Evolutionary conservation across 495 filamentous ascomycete genomes (phyloP), one percentile per base, ranked within the genome.

Genomic region (Alectoria sarmentosa): DNA sequence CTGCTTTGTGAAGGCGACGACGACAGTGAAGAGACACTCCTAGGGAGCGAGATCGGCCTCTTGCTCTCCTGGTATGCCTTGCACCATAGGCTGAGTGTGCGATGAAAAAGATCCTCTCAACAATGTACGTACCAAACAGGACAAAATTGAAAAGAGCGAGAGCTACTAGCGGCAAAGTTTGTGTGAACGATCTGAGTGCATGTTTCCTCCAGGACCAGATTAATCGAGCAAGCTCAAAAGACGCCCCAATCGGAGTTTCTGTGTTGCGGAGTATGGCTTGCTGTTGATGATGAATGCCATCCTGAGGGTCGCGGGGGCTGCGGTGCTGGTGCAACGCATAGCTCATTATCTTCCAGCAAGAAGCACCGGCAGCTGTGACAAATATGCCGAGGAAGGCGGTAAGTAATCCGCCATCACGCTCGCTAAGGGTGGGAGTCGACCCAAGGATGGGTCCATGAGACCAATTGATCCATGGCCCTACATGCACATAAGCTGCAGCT

Each of bases 401-500:
- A 14, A 81, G 66, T 39, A 80, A 57, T 17, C 65, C 74, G 15
- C 72, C 77, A 65, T 76, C 52, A 2, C 61, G 58, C 61, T 68
- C 58, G 11, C 66, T 70, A 4, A 80, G 61, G 14, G 78, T 81
- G 57, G 79, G 48, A 1, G 78, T 81, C 3, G 77, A 71, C 26
- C 79, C 79, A 21, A 69, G 60, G 26, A 77, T 26, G 21, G 26
- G 60, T 4, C 73, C 75, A 42, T 72, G 71, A 26, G 73, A 73
- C 73, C 76, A 78, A 60, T 81, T 79, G 56, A 74, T 75, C 79
- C 79, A 81, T 42, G 66, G 58, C 32, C 78, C 79, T 13, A 65
- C 74, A 64, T 74, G 72, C 34, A 74, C 69, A 41, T 67, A 49
- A 52, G 62, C 65, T 28, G 36, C 48, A 32, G 63, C 30, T 17